A percentile compares a stretch with the other conserved stretches of the same genome.
These are phyloP conservation scores for Handroanthus guayacan DNA, from an alignment of 257 asterid genomes.

Conservation along the genomic window DNA sequence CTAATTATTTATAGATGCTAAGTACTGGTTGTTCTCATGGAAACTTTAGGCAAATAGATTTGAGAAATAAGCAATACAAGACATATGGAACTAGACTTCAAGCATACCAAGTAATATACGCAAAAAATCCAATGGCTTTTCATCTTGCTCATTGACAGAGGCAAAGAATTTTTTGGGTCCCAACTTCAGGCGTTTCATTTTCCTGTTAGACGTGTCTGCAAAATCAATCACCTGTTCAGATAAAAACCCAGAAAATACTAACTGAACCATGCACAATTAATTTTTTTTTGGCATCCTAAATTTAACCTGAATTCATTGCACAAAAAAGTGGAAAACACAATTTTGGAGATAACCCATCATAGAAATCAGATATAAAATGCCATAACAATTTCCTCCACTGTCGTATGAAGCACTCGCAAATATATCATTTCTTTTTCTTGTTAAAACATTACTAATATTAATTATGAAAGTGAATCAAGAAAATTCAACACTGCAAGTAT, in stretches of 20 bases:
- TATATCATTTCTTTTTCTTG: background rate
- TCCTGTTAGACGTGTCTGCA: conserved; percentile 71
- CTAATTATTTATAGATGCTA: conserved; percentile 12
- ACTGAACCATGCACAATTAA: background rate
- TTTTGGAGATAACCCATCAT: background rate
- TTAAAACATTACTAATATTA: background rate
- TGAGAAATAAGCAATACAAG: conserved; percentile 18
- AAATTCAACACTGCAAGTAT: conserved; percentile 1
- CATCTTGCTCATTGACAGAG: conserved; percentile 60
- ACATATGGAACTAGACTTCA: conserved; percentile 2
- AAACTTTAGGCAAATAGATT: background rate
- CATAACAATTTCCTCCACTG: background rate
- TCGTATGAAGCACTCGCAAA: no score
- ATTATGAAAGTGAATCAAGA: background rate
- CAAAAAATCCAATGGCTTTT: conserved; percentile 84
- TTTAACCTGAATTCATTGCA: conserved; percentile 1
- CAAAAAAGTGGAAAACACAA: background rate
- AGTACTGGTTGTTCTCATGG: background rate
- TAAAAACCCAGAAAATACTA: conserved; percentile 22
- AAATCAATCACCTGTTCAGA: conserved; percentile 41
- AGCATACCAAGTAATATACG: conserved; percentile 71
- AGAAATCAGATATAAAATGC: background rate
- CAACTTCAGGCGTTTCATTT: conserved; percentile 57
- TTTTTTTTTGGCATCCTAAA: background rate
- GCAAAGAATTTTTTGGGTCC: conserved; percentile 64